phyloP scores from a whole-genome alignment of 1,284 basidiomycete genomes.

The Sporisorium scitamineum region DNA sequence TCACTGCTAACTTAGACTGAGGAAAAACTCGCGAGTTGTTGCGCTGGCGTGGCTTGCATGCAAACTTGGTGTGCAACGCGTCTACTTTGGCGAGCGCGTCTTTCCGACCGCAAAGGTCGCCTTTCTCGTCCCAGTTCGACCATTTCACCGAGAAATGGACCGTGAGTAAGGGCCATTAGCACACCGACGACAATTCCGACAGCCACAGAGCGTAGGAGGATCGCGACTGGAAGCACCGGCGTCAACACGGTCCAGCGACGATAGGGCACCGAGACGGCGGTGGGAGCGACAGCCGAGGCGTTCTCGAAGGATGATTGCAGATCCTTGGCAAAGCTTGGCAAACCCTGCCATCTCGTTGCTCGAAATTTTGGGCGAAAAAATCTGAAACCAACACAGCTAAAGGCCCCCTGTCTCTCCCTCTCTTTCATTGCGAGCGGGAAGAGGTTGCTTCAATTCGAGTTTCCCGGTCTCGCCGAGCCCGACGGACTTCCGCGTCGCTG shows the following conservation, averaged over 20 bases:
- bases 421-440: background rate
- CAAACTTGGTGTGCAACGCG: background rate
- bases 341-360: background rate
- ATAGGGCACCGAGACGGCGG: conserved; percentile 1
- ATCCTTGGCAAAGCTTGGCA: conserved; percentile 6
- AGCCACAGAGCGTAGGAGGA: background rate
- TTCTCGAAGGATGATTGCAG: conserved; percentile 4
- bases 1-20: background rate
- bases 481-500: conserved; percentile 27
- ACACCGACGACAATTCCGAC: background rate
- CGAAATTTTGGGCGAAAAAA: background rate
- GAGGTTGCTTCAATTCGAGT: background rate
- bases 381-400: conserved; percentile 15
- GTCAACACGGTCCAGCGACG: background rate
- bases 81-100: background rate
- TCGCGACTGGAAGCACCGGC: background rate
- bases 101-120: background rate
- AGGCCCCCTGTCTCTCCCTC: no score
- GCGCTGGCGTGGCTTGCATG: background rate
- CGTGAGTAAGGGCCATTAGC: no score
- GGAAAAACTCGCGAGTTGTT: background rate
- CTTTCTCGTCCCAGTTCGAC: background rate
- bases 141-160: background rate
- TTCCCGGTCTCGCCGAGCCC: conserved; percentile 28
- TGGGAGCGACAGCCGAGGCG: conserved; percentile 4